Conservation (phyloP, 352 stramenopile genomes). For the Pythium aristosporum region DNA sequence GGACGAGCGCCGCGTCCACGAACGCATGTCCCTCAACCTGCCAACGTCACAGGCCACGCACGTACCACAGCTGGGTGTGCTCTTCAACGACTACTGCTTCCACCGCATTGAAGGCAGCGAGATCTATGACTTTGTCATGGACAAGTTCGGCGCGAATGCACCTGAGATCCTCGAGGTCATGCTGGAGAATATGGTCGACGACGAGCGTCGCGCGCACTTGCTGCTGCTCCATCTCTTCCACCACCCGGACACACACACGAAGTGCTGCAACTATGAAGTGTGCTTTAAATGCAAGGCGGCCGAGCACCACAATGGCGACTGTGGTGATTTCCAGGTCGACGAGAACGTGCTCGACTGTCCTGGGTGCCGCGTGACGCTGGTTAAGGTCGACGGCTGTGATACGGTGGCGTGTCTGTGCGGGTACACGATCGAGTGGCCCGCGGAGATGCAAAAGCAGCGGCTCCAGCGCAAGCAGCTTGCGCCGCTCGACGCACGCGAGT, state of each 20-base stretch:
- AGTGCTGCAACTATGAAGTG: constrained; percentile 40
- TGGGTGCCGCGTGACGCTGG: constrained; percentile 52
- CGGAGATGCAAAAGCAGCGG: constrained; percentile 48
- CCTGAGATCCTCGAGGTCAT: constrained; percentile 34
- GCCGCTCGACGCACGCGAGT: constrained; percentile 30
- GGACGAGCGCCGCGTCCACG: constrained; percentile 12
- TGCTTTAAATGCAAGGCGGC: constrained; percentile 70
- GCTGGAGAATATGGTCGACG: constrained; percentile 42
- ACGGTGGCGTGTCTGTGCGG: constrained; percentile 51
- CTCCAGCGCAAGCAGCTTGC: constrained; percentile 46
- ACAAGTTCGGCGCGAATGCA: constrained; percentile 23
- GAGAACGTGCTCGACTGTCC: constrained; percentile 52
- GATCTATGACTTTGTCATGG: constrained; percentile 40
- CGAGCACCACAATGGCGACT: constrained; percentile 46
- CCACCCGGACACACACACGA: constrained; percentile 46
- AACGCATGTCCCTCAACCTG: constrained; percentile 17
- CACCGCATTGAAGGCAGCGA: constrained; percentile 30
- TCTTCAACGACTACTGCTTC: constrained; percentile 39
- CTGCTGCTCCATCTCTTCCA: constrained; percentile 45
- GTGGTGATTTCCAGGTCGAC: constrained; percentile 54
- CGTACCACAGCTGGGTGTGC: constrained; percentile 23
- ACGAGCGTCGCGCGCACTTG: constrained; percentile 54
- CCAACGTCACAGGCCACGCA: constrained; percentile 22
- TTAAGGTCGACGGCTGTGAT: constrained; percentile 68
- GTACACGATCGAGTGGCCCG: constrained; percentile 48